Conservation (phyloP, 345 rosid genomes). For the Populus ilicifolia region DNA sequence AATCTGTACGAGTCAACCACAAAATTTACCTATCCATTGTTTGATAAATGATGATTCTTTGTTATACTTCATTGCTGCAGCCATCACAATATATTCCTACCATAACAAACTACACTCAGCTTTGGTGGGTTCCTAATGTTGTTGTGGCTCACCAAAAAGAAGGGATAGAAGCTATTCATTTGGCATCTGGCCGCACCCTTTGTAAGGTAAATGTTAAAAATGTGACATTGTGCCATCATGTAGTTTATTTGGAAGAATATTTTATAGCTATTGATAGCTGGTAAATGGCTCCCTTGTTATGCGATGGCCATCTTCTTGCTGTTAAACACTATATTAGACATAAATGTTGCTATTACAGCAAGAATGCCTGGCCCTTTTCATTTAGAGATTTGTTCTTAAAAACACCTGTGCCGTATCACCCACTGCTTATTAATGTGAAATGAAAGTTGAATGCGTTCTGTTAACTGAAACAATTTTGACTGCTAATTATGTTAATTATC, state of each 20-base stretch:
- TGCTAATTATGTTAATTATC: neutral
- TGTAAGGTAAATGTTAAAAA: conserved; percentile 62
- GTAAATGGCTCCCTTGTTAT: neutral
- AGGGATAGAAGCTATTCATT: conserved; percentile 94
- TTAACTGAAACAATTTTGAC: neutral
- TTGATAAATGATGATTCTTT: neutral
- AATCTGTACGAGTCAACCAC: neutral
- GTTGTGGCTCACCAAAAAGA: conserved; percentile 94
- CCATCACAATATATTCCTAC: conserved; percentile 68
- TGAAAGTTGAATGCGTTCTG: neutral
- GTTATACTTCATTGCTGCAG: conserved; percentile 41
- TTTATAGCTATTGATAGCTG: neutral
- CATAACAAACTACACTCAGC: conserved; percentile 85
- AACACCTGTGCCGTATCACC: neutral
- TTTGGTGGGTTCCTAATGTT: conserved; percentile 99
- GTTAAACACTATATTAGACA: neutral
- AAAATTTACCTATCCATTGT: neutral
- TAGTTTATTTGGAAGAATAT: conserved; percentile 1
- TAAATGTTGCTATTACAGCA: neutral
- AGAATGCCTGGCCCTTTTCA: neutral
- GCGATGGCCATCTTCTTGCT: neutral
- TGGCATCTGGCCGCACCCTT: conserved; percentile 91
- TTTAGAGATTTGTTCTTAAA: neutral
- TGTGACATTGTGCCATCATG: neutral
- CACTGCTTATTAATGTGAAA: neutral